Base-by-base conservation (phyloP, 2,329 filamentous ascomycete species). In the Periconia macrospinosa region DNA sequence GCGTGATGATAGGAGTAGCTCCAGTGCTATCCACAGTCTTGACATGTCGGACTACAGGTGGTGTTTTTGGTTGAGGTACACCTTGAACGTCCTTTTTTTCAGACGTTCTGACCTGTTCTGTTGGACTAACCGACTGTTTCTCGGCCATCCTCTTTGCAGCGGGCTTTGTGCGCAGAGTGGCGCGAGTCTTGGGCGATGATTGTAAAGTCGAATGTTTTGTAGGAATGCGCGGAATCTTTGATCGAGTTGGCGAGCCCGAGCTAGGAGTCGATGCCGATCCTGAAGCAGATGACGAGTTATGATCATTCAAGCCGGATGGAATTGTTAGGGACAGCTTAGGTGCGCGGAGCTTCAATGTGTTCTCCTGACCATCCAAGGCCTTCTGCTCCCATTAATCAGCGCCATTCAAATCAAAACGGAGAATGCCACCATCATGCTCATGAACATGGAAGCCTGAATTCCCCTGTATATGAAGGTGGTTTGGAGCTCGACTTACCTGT, bases 141-240 rank as follows among this genome's bases (percentile, higher is more conserved):
- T n/a, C 33, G 11, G 33, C 33, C 33, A n/a, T 10, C 11, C 3
- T 14, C 33, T 37, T 37, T 13, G 33, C 3, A 3, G 15, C 3
- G 33, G 33, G 11, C 11, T 37, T 37, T 13, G 33, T 37, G 11
- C 33, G 33, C 33, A 37, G 11, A 13, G 15, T 37, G 15, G 33
- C 3, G 11, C 15, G 33, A 37, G 6, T 37, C 33, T 37, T 37
- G 11, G 33, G 33, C 3, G 33, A 37, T 5, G 33, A 13, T 37
- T 37, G 33, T 10, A n/a, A 3, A 37, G 43, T 10, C 27, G 18
- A 33, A 13, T 18, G 20, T 17, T 33, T 45, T 30, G 52, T 37
- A 30, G 56, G 49, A 6, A 55, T 54, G 6, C 64, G 66, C 10
- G 70, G 70, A 27, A 71, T 69, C 18, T 65, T 65, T 14, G 68